These are phyloP conservation scores for Fraxinus sp. DNA, from an alignment of 305 asterid species.

Conservation along the genomic window DNA sequence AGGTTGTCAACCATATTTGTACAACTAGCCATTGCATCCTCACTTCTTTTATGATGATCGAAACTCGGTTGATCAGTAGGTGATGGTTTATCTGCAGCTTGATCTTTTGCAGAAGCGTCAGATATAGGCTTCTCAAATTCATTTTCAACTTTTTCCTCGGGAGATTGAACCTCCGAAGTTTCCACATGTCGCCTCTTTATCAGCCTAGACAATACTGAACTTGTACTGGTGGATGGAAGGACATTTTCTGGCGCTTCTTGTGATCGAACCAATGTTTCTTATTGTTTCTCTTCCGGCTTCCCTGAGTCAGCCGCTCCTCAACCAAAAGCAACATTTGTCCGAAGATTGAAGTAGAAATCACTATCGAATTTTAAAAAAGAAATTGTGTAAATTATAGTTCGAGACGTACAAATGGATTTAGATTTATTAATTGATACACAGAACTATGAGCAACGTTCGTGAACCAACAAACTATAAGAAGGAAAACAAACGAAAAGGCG, in stretches of 20 bases:
- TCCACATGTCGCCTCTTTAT: conserved; percentile 30
- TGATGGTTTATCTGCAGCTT: conserved; percentile 23
- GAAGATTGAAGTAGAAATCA: conserved; percentile 74
- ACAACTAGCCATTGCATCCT: conserved; percentile 64
- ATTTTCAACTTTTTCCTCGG: conserved; percentile 32
- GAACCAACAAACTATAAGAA: not conserved
- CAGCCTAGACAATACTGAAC: conserved; percentile 35
- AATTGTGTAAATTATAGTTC: not conserved
- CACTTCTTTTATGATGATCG: conserved; percentile 53
- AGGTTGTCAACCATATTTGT: too few species aligned
- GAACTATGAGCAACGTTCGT: not conserved
- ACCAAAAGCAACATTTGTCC: conserved; percentile 78
- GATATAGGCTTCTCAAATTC: conserved; percentile 35
- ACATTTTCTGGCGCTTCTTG: conserved; percentile 37
- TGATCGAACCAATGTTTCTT: conserved; percentile 34
- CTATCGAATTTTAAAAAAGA: conserved; percentile 21
- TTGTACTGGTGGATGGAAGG: conserved; percentile 32
- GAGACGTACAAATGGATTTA: not conserved
- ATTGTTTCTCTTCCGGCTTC: conserved; percentile 41
- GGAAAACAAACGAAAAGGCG: not conserved
- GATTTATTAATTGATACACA: not conserved
- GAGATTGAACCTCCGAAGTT: conserved; percentile 33
- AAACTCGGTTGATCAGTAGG: conserved; percentile 39
- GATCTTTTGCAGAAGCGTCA: conserved; percentile 33
- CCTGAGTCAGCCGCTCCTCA: conserved; percentile 45